Conservation (phyloP, 169 alveolate genomes). For the Plasmodium malariae region DNA sequence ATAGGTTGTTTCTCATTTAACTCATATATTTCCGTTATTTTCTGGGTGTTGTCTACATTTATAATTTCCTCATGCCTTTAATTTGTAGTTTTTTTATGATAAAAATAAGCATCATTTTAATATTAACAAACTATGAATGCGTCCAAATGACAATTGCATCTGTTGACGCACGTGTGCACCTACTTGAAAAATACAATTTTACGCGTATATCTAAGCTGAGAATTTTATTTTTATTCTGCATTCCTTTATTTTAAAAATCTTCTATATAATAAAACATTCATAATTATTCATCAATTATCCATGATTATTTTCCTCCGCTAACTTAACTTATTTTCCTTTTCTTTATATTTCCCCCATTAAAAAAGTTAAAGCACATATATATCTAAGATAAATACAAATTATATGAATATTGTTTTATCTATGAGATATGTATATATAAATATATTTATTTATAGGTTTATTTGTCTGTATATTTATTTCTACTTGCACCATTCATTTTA, state of each 20-base stretch:
- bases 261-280: not conserved
- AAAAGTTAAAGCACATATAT: too few relatives aligned
- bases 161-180: conserved; percentile 1
- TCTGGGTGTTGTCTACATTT: not conserved
- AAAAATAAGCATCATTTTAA: not conserved
- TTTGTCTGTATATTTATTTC: too few relatives aligned
- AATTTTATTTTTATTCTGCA: not conserved
- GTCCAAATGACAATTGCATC: conserved; percentile 2
- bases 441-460: too few relatives aligned
- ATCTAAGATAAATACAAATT: too few relatives aligned
- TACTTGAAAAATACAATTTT: not conserved
- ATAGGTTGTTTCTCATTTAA: not conserved
- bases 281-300: not conserved
- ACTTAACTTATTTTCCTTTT: not conserved
- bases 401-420: too few relatives aligned
- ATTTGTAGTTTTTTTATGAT: conserved; percentile 5
- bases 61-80: not conserved
- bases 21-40: not conserved
- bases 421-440: too few relatives aligned
- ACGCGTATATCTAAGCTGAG: not conserved
- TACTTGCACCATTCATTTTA: too few relatives aligned
- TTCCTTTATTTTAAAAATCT: not conserved
- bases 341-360: too few relatives aligned
- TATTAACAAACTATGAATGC: not conserved
- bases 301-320: not conserved